These are phyloP conservation scores for Fusarium nematophilum DNA, from an alignment of 2,329 filamentous ascomycete species.

Conservation along the genomic window DNA sequence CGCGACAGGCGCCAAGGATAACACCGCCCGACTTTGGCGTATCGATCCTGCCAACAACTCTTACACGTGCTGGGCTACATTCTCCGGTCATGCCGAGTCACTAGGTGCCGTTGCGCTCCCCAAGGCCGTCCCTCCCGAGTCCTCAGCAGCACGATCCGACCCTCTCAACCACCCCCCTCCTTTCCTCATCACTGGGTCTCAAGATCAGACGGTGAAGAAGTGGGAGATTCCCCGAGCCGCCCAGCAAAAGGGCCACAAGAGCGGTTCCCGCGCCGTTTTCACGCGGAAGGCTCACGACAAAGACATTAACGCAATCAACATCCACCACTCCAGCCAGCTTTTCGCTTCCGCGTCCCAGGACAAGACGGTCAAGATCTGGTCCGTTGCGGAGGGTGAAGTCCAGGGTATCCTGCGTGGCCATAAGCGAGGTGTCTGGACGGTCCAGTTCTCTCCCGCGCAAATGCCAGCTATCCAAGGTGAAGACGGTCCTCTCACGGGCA, in stretches of 20 bases:
- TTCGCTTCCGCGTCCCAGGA: slow-evolving; percentile 98
- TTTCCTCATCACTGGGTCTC: slow-evolving; percentile 91
- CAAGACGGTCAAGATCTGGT: slow-evolving; percentile 97
- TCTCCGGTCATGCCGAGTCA: slow-evolving; percentile 94
- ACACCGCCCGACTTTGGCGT: slow-evolving; percentile 90
- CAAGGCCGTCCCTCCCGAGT: slow-evolving; percentile 72
- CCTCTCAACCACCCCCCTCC: slow-evolving; percentile 83
- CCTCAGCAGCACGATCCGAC: slow-evolving; percentile 76
- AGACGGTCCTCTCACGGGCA: slow-evolving; percentile 77
- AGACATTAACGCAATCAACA: slow-evolving; percentile 94
- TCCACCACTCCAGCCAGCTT: slow-evolving; percentile 78
- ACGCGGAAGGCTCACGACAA: slow-evolving; percentile 98
- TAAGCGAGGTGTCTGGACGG: slow-evolving; percentile 94
- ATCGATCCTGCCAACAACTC: slow-evolving; percentile 80
- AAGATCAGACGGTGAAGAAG: slow-evolving; percentile 94
- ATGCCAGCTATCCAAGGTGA: slow-evolving; percentile 80
- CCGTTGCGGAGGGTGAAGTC: slow-evolving; percentile 87
- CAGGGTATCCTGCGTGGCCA: slow-evolving; percentile 93
- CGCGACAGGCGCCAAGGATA: slow-evolving; percentile 95
- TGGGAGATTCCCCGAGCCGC: slow-evolving; percentile 80
- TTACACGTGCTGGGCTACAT: slow-evolving; percentile 82
- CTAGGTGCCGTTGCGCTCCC: slow-evolving; percentile 90
- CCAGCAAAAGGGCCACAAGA: slow-evolving; percentile 58
- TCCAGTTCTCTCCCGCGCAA: slow-evolving; percentile 85
- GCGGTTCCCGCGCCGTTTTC: slow-evolving; percentile 75